Evolutionary conservation across 768 basidiomycete genomes (phyloP).

Genomic region (Amanita pseudoporphyria): DNA sequence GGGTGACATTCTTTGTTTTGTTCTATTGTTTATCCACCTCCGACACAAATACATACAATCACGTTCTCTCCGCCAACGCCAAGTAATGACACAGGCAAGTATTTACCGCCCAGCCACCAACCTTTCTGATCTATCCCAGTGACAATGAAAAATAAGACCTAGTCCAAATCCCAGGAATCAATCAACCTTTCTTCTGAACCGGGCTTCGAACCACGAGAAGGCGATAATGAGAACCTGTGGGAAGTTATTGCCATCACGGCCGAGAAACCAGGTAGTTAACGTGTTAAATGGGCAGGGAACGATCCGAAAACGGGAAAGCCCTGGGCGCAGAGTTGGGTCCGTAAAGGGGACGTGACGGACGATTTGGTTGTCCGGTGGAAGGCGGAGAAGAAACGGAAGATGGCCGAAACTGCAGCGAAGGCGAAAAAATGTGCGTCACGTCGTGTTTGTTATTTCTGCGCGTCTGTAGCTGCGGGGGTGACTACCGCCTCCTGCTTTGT

Average conservation of each 20-base stretch:
- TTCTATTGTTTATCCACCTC: neutral
- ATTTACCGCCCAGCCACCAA: neutral
- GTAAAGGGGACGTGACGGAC: constrained; percentile 56
- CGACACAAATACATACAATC: neutral
- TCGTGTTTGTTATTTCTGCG: neutral
- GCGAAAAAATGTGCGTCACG: constrained; percentile 26
- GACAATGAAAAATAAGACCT: neutral
- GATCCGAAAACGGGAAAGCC: constrained; percentile 54
- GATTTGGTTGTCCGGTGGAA: constrained; percentile 62
- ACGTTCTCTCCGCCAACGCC: neutral
- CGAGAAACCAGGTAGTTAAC: constrained; percentile 44
- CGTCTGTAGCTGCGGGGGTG: no score
- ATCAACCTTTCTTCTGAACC: constrained; percentile 20
- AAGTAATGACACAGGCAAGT: no score
- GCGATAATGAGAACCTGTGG: constrained; percentile 50
- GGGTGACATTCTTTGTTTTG: neutral
- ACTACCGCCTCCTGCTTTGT: neutral
- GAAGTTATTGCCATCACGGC: constrained; percentile 54
- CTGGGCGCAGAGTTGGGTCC: constrained; percentile 65
- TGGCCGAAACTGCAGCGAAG: constrained; percentile 26
- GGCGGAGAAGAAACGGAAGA: constrained; percentile 43
- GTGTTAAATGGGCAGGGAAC: constrained; percentile 59
- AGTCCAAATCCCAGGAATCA: neutral
- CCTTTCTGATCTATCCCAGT: neutral
- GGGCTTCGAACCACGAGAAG: constrained; percentile 42